Evolutionary conservation across 345 rosid genomes (phyloP).

Genomic region (Mangifera indica): DNA sequence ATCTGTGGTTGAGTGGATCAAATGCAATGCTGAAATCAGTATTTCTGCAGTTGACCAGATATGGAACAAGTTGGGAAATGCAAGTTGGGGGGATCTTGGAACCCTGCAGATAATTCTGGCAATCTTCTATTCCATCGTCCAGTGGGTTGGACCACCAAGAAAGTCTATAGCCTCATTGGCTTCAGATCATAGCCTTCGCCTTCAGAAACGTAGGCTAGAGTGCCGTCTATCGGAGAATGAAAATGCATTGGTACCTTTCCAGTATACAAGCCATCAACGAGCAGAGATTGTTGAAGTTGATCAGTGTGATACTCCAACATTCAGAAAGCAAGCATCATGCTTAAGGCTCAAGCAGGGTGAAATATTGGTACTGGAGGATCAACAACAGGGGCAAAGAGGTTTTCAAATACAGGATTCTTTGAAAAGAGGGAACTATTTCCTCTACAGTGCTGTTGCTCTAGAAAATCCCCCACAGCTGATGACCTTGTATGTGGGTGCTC

Average conservation of each 20-base stretch:
- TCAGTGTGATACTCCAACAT: slow-evolving; percentile 24
- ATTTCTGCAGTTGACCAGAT: slow-evolving; percentile 51
- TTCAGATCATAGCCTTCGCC: slow-evolving; percentile 46
- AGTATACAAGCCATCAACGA: slow-evolving; percentile 28
- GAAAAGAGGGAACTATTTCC: slow-evolving; percentile 41
- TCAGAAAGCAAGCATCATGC: slow-evolving; percentile 31
- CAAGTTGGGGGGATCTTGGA: slow-evolving; percentile 62
- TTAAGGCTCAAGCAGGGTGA: slow-evolving; percentile 44
- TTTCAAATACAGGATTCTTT: slow-evolving; percentile 50
- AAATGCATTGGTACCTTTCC: slow-evolving; percentile 34
- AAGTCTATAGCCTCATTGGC: slow-evolving; percentile 53
- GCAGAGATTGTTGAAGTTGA: slow-evolving; percentile 52
- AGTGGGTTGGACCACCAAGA: slow-evolving; percentile 52
- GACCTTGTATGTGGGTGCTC: slow-evolving; percentile 53
- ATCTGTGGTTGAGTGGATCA: slow-evolving; percentile 53
- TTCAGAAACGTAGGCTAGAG: slow-evolving; percentile 52
- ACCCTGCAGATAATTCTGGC: slow-evolving; percentile 55
- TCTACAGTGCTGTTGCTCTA: slow-evolving; percentile 39
- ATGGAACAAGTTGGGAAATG: slow-evolving; percentile 67
- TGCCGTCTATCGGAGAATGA: slow-evolving; percentile 35
- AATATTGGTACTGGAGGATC: slow-evolving; percentile 49
- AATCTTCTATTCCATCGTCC: slow-evolving; percentile 53
- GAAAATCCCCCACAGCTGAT: slow-evolving; percentile 38
- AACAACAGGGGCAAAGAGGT: slow-evolving; percentile 39
- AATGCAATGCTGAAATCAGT: slow-evolving; percentile 43